Conservation (phyloP, 257 asterid genomes). For the Nicotiana paniculata region DNA sequence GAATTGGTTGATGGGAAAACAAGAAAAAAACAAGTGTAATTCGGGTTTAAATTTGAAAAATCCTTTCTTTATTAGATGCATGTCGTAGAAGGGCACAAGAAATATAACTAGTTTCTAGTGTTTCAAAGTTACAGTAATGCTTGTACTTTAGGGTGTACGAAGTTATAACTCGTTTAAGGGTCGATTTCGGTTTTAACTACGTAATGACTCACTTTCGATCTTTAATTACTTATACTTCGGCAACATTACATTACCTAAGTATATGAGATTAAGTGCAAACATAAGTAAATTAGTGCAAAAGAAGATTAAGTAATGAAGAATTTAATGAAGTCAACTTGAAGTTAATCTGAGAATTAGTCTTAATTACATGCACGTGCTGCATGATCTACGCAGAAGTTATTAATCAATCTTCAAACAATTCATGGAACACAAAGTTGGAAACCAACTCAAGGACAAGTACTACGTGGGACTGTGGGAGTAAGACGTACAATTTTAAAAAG, state of each 20-base stretch:
- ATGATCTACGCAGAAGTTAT: constrained; percentile 1
- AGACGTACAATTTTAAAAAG: no score
- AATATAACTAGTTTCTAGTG: no score
- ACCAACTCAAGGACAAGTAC: not conserved
- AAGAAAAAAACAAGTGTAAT: not conserved
- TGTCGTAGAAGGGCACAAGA: not conserved
- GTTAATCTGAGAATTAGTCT: constrained; percentile 5
- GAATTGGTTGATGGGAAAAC: no score
- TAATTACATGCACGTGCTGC: constrained; percentile 17
- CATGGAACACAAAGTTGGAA: not conserved
- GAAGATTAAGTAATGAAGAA: not conserved
- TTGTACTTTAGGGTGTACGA: no score
- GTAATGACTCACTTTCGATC: no score
- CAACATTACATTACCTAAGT: not conserved
- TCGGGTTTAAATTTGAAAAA: not conserved
- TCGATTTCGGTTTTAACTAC: no score
- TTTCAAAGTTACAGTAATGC: no score
- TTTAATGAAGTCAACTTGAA: constrained; percentile 34
- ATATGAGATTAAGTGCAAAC: not conserved
- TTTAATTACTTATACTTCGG: no score
- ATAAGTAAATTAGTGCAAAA: not conserved
- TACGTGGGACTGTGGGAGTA: no score
- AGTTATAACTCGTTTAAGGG: no score
- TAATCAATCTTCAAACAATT: not conserved
- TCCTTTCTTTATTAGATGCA: not conserved